Base-by-base conservation (phyloP, 805 yeast genomes). In the Priceomyces melissophilus region DNA sequence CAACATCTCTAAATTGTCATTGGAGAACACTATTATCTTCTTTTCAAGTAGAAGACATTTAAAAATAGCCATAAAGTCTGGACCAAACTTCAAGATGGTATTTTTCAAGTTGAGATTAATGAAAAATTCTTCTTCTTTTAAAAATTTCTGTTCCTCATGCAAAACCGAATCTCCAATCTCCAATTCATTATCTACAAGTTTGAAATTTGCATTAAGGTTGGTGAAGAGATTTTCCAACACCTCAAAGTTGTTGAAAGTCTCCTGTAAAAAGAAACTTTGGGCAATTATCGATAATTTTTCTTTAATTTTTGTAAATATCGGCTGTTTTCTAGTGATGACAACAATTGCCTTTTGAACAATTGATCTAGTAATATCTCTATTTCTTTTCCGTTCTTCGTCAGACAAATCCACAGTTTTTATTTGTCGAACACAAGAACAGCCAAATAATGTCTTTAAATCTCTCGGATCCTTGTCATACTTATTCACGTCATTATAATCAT, bases 241-340 rank as follows among this genome's bases (percentile, higher is more conserved):
- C 3, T 73, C 69, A 44, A 75, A 75, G 60, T 93, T 95, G 23
- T 72, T 70, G 51, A 93, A 87, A 56, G 85, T 80, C 35, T 75
- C 78, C 56, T 93, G 99, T 37, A 79, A 71, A 56, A 93, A 93
- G 61, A 82, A 91, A 1, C 89, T 84, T 44, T 82, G 79, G 0
- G 98, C 90, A 25, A 91, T 87, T 17, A 93, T 87, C 35, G 95
- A 84, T 47, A 93, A 65, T 60, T 93, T 93, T 52, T 93, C 97
- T 54, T 84, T 85, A 42, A 93, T 79, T 46, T 89, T 95, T 10
- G 86, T 84, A 55, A 87, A 88, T 2, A 93, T 79, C 1, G 99
- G 98, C 58, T 84, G 84, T 28, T 63, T 55, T 43, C 87, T 75
- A 3, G 86, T 77, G n/a, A 93, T 76, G 30, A 93, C 82, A 4